phyloP scores from a whole-genome alignment of 257 asterid species.

The Jasminum sambac region DNA sequence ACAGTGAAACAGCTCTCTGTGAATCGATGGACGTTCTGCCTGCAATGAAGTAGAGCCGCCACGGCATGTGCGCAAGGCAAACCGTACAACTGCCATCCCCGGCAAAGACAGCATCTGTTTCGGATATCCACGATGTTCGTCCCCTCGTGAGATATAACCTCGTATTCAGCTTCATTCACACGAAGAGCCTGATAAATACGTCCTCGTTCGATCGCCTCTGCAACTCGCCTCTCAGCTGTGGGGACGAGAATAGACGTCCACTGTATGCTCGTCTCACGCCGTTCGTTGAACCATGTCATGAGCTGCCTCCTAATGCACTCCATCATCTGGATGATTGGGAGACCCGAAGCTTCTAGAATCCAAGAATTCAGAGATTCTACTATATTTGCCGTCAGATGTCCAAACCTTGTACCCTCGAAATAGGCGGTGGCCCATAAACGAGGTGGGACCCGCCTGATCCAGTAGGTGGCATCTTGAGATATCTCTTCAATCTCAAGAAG shows the following conservation, averaged over 20 bases:
- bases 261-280: conserved; percentile 89
- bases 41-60: conserved; percentile 89
- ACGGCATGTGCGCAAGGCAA: conserved; percentile 98
- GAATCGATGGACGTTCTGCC: conserved; percentile 86
- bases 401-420: conserved; percentile 85
- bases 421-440: conserved; percentile 91
- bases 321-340: conserved; percentile 90
- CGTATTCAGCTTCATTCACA: conserved; percentile 92
- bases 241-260: conserved; percentile 96
- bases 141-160: conserved; percentile 92
- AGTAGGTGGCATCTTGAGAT: conserved; percentile 86
- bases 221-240: conserved; percentile 78
- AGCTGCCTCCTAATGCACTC: conserved; percentile 92
- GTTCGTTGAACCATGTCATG: conserved; percentile 94
- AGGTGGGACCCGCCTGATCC: conserved; percentile 79
- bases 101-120: conserved; percentile 70
- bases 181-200: conserved; percentile 91
- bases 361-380: conserved; percentile 71
- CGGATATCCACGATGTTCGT: conserved; percentile 82
- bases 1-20: conserved; percentile 96
- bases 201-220: conserved; percentile 89
- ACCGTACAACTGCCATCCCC: conserved; percentile 94
- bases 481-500: conserved; percentile 77
- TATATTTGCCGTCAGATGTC: conserved; percentile 79
- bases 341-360: conserved; percentile 87